phyloP scores from a whole-genome alignment of 225 moss, liverwort and hornwort genomes.

The Sphagnum tenellum region DNA sequence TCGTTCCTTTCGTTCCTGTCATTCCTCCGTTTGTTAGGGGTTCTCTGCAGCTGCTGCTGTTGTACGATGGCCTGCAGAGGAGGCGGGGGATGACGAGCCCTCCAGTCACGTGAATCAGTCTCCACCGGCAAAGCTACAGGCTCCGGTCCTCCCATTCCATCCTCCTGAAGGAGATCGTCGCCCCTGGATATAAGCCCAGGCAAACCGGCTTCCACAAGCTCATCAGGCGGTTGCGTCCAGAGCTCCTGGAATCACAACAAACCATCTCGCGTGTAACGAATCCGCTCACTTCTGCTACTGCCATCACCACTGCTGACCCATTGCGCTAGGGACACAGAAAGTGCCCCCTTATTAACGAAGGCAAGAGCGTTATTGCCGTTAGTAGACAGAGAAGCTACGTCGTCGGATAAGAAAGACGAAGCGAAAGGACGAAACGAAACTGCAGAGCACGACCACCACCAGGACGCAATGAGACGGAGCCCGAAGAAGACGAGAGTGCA shows the following conservation, averaged over 20 bases:
- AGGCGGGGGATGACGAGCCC: background rate
- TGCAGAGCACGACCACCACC: background rate
- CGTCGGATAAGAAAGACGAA: background rate
- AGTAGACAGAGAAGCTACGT: background rate
- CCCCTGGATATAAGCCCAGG: background rate
- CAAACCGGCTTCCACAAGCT: background rate
- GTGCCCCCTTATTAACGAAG: background rate
- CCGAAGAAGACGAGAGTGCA: background rate
- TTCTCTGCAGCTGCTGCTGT: constrained; percentile 21
- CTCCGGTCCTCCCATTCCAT: background rate
- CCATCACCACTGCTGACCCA: background rate
- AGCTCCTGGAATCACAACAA: background rate
- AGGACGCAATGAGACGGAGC: background rate
- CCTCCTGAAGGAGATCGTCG: no score
- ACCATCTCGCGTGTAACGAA: background rate
- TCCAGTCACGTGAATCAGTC: background rate
- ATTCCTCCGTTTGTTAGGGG: constrained; percentile 11
- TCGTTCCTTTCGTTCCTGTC: constrained; percentile 15
- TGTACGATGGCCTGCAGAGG: background rate
- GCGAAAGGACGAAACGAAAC: background rate
- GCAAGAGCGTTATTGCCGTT: background rate
- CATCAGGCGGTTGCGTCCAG: background rate
- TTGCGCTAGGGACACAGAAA: background rate
- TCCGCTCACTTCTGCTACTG: background rate
- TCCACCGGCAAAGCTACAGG: background rate